phyloP scores from a whole-genome alignment of 306 rosid species.

The Begonia loranthoides region DNA sequence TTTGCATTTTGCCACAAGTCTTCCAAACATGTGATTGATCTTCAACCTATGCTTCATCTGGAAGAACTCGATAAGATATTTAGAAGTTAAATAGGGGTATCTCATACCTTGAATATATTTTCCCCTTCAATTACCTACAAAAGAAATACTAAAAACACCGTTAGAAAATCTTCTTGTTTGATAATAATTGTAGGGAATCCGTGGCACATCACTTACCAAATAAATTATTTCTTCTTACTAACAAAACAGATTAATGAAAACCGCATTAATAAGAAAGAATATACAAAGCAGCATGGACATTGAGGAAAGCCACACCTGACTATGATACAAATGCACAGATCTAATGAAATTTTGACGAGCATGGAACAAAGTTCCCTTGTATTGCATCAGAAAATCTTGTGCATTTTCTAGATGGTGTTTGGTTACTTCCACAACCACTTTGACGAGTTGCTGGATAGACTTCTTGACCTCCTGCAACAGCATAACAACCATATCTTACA shows the following conservation, averaged over 20 bases:
- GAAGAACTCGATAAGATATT: too few relatives aligned
- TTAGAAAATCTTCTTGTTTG: too few relatives aligned
- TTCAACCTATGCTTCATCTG: too few relatives aligned
- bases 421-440: conserved; percentile 8
- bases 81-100: too few relatives aligned
- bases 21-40: too few relatives aligned
- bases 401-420: conserved; percentile 14
- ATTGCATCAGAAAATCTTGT: conserved; percentile 7
- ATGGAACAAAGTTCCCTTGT: neutral
- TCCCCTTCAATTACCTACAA: too few relatives aligned
- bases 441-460: conserved; percentile 10
- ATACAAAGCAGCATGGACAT: neutral
- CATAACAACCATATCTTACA: neutral
- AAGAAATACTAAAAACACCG: too few relatives aligned
- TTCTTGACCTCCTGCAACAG: conserved; percentile 21
- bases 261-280: neutral
- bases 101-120: too few relatives aligned
- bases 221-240: neutral
- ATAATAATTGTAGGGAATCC: too few relatives aligned
- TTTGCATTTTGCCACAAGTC: too few relatives aligned
- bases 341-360: conserved; percentile 12
- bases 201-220: too few relatives aligned
- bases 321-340: conserved; percentile 16
- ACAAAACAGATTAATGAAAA: neutral
- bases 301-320: conserved; percentile 15